Conservation (phyloP, 345 rosid genomes). For the Gossypium sturtianum region DNA sequence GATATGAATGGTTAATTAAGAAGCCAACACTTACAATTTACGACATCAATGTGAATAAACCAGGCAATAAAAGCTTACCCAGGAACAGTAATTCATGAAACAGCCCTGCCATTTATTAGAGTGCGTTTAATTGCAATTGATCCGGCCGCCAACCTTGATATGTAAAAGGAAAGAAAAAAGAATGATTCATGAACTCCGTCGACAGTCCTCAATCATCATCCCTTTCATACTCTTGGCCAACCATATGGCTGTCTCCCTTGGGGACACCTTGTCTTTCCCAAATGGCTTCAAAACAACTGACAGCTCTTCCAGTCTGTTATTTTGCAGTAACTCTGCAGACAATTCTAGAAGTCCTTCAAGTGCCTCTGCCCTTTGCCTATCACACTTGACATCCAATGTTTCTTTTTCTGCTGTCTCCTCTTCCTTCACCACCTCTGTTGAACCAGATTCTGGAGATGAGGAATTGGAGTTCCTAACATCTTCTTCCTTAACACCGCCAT, state of each 20-base stretch:
- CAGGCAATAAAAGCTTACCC: neutral
- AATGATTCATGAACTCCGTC: neutral
- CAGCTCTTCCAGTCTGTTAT: neutral
- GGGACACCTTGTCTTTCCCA: slow-evolving; percentile 2
- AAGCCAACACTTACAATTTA: neutral
- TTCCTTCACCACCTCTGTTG: neutral
- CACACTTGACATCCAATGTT: neutral
- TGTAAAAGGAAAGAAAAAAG: neutral
- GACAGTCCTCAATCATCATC: neutral
- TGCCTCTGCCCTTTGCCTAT: slow-evolving; percentile 1
- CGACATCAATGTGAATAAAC: neutral
- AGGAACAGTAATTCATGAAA: neutral
- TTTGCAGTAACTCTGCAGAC: slow-evolving; percentile 1
- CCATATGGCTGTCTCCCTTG: neutral
- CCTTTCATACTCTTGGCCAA: neutral
- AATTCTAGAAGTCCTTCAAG: neutral
- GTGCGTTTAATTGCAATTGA: too few relatives aligned
- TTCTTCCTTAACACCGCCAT: neutral
- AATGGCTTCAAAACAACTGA: neutral
- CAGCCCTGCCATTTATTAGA: too few relatives aligned
- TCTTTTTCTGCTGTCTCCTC: neutral
- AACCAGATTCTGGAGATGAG: neutral
- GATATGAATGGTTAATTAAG: neutral
- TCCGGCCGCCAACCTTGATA: neutral
- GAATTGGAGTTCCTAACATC: neutral